Evolutionary conservation across 2,329 filamentous ascomycete species (phyloP).

Genomic region (Setomelanomma holmii): DNA sequence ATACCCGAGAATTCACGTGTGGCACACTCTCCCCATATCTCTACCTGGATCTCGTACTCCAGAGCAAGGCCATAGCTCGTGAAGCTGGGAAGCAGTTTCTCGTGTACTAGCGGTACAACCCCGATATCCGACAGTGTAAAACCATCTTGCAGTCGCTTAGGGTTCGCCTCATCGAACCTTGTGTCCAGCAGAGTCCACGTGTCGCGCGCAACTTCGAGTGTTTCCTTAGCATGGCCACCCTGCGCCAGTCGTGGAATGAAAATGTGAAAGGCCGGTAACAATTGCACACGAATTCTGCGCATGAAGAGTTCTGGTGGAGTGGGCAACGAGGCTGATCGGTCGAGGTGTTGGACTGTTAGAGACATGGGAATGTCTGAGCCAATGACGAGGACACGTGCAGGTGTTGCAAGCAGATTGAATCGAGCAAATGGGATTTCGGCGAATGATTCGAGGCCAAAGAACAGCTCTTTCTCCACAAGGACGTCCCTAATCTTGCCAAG

Average conservation of each 20-base stretch:
- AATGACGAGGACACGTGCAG: slow-evolving; percentile 27
- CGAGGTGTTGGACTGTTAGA: slow-evolving; percentile 29
- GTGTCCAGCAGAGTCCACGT: slow-evolving; percentile 23
- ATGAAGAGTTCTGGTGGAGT: slow-evolving; percentile 31
- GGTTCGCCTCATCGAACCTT: slow-evolving; percentile 20
- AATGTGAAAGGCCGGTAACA: slow-evolving; percentile 18
- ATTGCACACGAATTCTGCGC: slow-evolving; percentile 30
- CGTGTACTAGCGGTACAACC: slow-evolving; percentile 11
- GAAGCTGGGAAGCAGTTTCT: slow-evolving; percentile 27
- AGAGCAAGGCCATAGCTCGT: slow-evolving; percentile 33
- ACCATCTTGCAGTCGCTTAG: slow-evolving; percentile 23
- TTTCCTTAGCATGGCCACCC: slow-evolving; percentile 9
- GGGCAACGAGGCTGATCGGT: slow-evolving; percentile 32
- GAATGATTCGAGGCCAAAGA: slow-evolving; percentile 27
- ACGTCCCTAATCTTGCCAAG: slow-evolving; percentile 28
- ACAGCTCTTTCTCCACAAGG: slow-evolving; percentile 28
- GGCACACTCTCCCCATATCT: slow-evolving; percentile 36
- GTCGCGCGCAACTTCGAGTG: slow-evolving; percentile 10
- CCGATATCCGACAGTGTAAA: slow-evolving; percentile 17
- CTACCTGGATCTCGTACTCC: slow-evolving; percentile 31
- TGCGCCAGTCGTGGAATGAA: slow-evolving; percentile 21
- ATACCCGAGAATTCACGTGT: slow-evolving; percentile 29
- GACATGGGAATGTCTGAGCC: slow-evolving; percentile 22
- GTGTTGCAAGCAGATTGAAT: slow-evolving; percentile 31
- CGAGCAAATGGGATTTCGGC: slow-evolving; percentile 28